Evolutionary conservation across 768 basidiomycete species (phyloP).

Genomic region (Boletus tomentosulus): DNA sequence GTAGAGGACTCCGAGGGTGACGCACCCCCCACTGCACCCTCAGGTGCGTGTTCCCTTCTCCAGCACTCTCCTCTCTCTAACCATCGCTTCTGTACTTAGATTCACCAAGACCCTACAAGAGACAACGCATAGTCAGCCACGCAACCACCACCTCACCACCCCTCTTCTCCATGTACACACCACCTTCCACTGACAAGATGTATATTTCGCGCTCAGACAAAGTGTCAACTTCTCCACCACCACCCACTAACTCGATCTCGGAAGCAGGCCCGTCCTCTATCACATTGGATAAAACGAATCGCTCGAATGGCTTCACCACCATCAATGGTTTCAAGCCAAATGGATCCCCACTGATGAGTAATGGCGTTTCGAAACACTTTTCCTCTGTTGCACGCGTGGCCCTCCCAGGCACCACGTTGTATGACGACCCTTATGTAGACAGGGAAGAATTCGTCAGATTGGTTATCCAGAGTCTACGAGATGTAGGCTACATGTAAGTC

Average conservation of each 20-base stretch:
- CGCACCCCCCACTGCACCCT: slow-evolving; percentile 17
- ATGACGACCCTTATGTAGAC: slow-evolving; percentile 74
- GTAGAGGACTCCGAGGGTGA: slow-evolving; percentile 50
- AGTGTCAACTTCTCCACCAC: slow-evolving; percentile 40
- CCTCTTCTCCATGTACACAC: slow-evolving; percentile 18
- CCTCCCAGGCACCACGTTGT: slow-evolving; percentile 69
- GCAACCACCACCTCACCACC: slow-evolving; percentile 30
- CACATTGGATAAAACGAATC: slow-evolving; percentile 30
- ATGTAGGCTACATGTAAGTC: slow-evolving; percentile 75
- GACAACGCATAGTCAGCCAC: slow-evolving; percentile 56
- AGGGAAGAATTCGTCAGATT: slow-evolving; percentile 89
- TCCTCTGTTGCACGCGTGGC: slow-evolving; percentile 54
- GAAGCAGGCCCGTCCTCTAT: slow-evolving; percentile 53
- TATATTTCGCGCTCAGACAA: slow-evolving; percentile 50
- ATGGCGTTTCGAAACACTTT: slow-evolving; percentile 49
- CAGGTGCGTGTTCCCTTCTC: slow-evolving; percentile 20
- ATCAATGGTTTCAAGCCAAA: slow-evolving; percentile 39
- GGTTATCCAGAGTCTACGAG: slow-evolving; percentile 83
- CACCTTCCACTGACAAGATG: slow-evolving; percentile 41
- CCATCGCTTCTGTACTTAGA: slow-evolving; percentile 32
- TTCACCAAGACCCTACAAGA: slow-evolving; percentile 58
- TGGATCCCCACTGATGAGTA: slow-evolving; percentile 40
- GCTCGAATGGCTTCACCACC: slow-evolving; percentile 37
- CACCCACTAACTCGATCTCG: slow-evolving; percentile 40
- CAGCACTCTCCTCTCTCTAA: slow-evolving; percentile 6